These are phyloP conservation scores for Dryadomyces quercus-mongolicae DNA, from an alignment of 2,329 filamentous ascomycete genomes.

Conservation along the genomic window DNA sequence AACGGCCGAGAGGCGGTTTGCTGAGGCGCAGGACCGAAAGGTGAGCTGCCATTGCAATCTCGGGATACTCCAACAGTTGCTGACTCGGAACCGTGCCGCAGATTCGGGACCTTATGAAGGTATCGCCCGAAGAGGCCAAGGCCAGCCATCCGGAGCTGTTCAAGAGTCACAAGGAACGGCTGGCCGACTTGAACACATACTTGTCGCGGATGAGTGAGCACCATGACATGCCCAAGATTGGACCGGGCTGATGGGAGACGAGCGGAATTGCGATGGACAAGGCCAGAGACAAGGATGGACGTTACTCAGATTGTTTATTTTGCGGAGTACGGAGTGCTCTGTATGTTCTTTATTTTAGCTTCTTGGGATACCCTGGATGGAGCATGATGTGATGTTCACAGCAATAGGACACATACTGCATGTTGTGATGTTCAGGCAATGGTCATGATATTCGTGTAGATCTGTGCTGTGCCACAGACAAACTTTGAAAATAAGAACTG, in stretches of 20 bases:
- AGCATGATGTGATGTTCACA: no score
- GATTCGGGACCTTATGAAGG: conserved; percentile 64
- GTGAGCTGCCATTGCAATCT: conserved; percentile 18
- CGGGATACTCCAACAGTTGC: not conserved
- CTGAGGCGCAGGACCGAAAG: conserved; percentile 70
- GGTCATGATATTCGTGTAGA: no score
- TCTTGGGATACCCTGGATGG: not conserved
- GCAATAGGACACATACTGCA: no score
- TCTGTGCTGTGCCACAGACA: no score
- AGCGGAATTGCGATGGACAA: no score
- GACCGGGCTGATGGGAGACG: conserved; percentile 31
- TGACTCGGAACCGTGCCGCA: conserved; percentile 21
- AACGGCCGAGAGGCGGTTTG: conserved; percentile 68
- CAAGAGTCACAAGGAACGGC: conserved; percentile 93
- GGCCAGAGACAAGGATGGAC: no score
- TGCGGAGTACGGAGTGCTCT: no score
- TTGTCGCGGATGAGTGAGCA: conserved; percentile 87
- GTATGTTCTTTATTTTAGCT: not conserved
- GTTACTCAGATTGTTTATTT: no score
- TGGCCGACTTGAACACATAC: conserved; percentile 92
- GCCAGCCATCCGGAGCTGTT: conserved; percentile 58
- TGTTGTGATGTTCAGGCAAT: no score
- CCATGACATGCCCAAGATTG: conserved; percentile 81
- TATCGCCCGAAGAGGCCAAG: conserved; percentile 27
- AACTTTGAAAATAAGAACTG: no score